A percentile compares a stretch with the other conserved stretches of the same genome.
Conservation (phyloP, 768 basidiomycete species). For the Vararia minispora region DNA sequence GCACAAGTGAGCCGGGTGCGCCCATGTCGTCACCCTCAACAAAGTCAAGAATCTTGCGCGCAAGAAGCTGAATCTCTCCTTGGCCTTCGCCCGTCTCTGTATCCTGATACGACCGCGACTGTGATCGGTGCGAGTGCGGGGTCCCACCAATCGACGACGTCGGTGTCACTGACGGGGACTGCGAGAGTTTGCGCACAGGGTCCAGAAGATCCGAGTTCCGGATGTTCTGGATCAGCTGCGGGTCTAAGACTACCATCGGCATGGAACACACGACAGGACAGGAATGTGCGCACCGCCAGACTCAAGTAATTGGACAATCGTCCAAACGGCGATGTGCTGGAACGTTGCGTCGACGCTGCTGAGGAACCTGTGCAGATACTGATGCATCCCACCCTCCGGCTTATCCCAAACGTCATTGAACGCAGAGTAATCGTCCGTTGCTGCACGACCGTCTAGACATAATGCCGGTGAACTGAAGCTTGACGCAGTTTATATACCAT, state of each 20-base stretch:
- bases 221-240: slow-evolving; percentile 83
- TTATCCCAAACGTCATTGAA: slow-evolving; percentile 99
- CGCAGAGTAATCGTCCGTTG: slow-evolving; percentile 84
- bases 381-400: slow-evolving; percentile 95
- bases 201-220: slow-evolving; percentile 72
- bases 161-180: slow-evolving; percentile 57
- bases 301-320: slow-evolving; percentile 93
- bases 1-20: slow-evolving; percentile 52
- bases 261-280: neutral
- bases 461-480: no score
- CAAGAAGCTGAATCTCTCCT: slow-evolving; percentile 82
- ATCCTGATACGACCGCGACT: slow-evolving; percentile 64
- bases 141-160: slow-evolving; percentile 61
- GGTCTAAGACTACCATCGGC: slow-evolving; percentile 37
- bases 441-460: slow-evolving; percentile 68
- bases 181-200: slow-evolving; percentile 76
- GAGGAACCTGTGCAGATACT: slow-evolving; percentile 88
- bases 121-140: slow-evolving; percentile 59
- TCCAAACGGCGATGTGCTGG: slow-evolving; percentile 99
- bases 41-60: slow-evolving; percentile 77
- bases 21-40: slow-evolving; percentile 67
- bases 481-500: no score
- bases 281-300: slow-evolving; percentile 57
- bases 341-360: slow-evolving; percentile 92
- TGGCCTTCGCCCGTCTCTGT: slow-evolving; percentile 83